These are phyloP conservation scores for Cladobotryum mycophilum DNA, from an alignment of 2,329 filamentous ascomycete genomes.

Conservation along the genomic window DNA sequence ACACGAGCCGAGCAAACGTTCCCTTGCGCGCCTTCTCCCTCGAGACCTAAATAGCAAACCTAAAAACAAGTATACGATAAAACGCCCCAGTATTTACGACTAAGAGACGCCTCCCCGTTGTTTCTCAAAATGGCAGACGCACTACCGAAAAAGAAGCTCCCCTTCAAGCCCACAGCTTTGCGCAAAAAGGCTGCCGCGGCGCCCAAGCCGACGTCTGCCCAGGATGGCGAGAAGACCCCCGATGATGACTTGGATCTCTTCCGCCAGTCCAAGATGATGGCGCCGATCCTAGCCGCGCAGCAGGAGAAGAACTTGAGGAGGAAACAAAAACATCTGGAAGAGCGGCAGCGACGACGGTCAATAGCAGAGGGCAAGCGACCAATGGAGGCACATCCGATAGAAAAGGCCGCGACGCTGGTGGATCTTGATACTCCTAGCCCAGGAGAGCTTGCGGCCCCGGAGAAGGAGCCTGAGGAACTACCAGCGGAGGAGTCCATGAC, in stretches of 20 bases:
- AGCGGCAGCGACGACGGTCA: slow-evolving; percentile 11
- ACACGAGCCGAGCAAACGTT: too few relatives aligned
- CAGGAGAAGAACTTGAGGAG: slow-evolving; percentile 20
- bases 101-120: slow-evolving; percentile 15
- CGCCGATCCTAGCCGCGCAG: slow-evolving; percentile 38
- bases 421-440: slow-evolving; percentile 13
- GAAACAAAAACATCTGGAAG: slow-evolving; percentile 17
- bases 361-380: slow-evolving; percentile 17
- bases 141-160: slow-evolving; percentile 34
- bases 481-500: slow-evolving; percentile 12
- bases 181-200: slow-evolving; percentile 22
- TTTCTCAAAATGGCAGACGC: background rate
- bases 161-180: slow-evolving; percentile 44
- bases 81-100: slow-evolving; percentile 17
- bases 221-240: slow-evolving; percentile 14
- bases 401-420: slow-evolving; percentile 16
- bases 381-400: slow-evolving; percentile 12
- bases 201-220: slow-evolving; percentile 18
- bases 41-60: too few relatives aligned
- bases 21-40: too few relatives aligned
- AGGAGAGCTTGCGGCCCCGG: background rate
- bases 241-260: slow-evolving; percentile 42
- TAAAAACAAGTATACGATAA: too few relatives aligned
- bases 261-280: slow-evolving; percentile 44
- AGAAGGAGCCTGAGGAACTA: background rate